Evolutionary conservation across 495 filamentous ascomycete species (phyloP), one percentile per base, ranked within the genome.

Genomic region (Penicillium subrubescens): DNA sequence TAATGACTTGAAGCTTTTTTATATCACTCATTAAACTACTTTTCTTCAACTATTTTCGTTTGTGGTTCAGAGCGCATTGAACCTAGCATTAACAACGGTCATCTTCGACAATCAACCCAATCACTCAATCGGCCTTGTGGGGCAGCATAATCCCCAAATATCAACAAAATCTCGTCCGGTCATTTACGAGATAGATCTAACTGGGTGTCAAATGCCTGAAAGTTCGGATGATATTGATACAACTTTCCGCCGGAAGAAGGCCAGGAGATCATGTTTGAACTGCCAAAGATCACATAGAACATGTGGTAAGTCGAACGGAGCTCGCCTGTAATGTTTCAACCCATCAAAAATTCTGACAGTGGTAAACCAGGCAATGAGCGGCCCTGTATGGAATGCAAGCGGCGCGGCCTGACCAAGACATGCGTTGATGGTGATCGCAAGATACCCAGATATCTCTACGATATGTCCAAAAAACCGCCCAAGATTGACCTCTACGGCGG

Each of bases 401-500:
- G 41, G 8, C 65, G 60, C 3, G 57, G 41, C 23, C 44, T 64
- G 34, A 25, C 60, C 50, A n/a, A 31, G 8, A 50, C 44, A 29
- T 67, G 65, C 48, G 57, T 64, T 2, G 65, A 67, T 29, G 60
- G 65, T n/a, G 7, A 29, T 37, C 65, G 61, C 23, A 67, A 67
- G 17, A 41, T 33, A 11, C 65, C 65, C 1, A 67, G 64, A 60
- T 67, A 67, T 17, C 57, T 67, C 1, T 23, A 15, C 23, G 43
- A 46, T 6, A 27, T 31, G 27, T 17, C 50, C 10, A 55, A 44
- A 5, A 58, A 59, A 33, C 8, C 2, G 21, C 11, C 15, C 8
- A 48, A 15, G 14, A 39, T 6, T 25, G 21, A 34, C n/a, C 35
- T 34, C 1, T 10, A 39, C 27, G 8, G 33, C n/a, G 25, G 4